Evolutionary conservation across 768 basidiomycete genomes (phyloP).

Genomic region (Amanita thiersii): DNA sequence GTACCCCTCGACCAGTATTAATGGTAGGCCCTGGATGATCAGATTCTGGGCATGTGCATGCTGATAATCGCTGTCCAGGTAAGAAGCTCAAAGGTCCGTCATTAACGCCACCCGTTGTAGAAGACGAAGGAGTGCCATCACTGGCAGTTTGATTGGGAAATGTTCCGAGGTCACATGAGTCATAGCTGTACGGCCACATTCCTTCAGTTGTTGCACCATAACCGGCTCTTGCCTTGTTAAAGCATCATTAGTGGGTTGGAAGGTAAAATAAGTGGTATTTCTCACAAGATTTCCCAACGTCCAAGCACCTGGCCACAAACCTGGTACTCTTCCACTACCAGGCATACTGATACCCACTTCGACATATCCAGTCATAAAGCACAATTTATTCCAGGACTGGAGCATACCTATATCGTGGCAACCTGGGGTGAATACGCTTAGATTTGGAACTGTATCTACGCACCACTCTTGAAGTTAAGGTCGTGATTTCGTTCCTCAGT

Average conservation of each 20-base stretch:
- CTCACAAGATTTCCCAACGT: conserved; percentile 67
- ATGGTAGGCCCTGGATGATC: conserved; percentile 84
- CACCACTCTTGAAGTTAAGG: conserved; percentile 78
- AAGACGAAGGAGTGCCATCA: conserved; percentile 50
- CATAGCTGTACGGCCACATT: conserved; percentile 81
- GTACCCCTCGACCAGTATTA: conserved; percentile 65
- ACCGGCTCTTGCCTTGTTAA: conserved; percentile 69
- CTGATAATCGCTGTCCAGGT: conserved; percentile 79
- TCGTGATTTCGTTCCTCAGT: conserved; percentile 62
- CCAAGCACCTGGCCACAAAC: conserved; percentile 86
- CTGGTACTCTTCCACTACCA: conserved; percentile 49
- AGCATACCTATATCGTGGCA: conserved; percentile 43
- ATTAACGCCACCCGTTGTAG: conserved; percentile 40
- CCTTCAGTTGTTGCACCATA: conserved; percentile 89
- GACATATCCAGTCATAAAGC: conserved; percentile 88
- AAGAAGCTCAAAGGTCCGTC: conserved; percentile 63
- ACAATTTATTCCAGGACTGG: conserved; percentile 90
- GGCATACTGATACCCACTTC: conserved; percentile 78
- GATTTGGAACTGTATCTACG: conserved; percentile 25
- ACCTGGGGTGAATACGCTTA: conserved; percentile 7
- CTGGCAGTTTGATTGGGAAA: conserved; percentile 69
- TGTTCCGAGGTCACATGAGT: conserved; percentile 80
- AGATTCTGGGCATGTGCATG: conserved; percentile 80
- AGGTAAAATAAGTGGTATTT: conserved; percentile 2
- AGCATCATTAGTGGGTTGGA: conserved; percentile 13